Percentiles rank a stretch among this genome's conserved stretches.
Evolutionary conservation across 169 alveolate genomes (phyloP).

Genomic region (Eimeria acervulina): DNA sequence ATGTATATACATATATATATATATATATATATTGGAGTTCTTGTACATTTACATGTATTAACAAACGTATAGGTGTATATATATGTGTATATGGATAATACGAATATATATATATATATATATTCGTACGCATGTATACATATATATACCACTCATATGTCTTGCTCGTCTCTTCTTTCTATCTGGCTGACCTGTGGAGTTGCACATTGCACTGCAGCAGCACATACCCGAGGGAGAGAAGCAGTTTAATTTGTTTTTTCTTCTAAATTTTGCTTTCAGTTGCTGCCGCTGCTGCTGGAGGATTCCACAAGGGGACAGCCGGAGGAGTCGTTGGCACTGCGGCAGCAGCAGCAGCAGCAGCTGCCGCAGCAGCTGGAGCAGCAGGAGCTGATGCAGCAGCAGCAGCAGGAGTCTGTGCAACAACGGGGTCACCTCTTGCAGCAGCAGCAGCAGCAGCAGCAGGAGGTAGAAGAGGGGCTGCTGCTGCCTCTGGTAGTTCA

Average conservation of each 20-base stretch:
- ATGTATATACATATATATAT: background rate
- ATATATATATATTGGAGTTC: too few species aligned
- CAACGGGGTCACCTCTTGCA: too few species aligned
- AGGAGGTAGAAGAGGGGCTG: background rate
- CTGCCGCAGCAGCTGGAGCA: background rate
- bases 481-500: slow-evolving; percentile 15
- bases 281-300: slow-evolving; percentile 57
- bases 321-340: background rate
- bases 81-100: too few species aligned
- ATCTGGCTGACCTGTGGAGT: background rate
- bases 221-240: background rate
- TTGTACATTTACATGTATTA: background rate
- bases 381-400: background rate
- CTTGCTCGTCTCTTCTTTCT: background rate
- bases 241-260: background rate
- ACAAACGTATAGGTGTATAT: background rate
- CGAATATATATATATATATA: background rate
- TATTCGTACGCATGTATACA: background rate
- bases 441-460: slow-evolving; percentile 54
- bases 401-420: too few species aligned
- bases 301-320: background rate
- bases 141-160: background rate
- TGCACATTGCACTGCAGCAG: background rate
- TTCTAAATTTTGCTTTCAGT: background rate
- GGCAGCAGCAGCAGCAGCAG: slow-evolving; percentile 1